Evolutionary conservation across 768 basidiomycete genomes (phyloP).

Genomic region (Tricholoma sp.): DNA sequence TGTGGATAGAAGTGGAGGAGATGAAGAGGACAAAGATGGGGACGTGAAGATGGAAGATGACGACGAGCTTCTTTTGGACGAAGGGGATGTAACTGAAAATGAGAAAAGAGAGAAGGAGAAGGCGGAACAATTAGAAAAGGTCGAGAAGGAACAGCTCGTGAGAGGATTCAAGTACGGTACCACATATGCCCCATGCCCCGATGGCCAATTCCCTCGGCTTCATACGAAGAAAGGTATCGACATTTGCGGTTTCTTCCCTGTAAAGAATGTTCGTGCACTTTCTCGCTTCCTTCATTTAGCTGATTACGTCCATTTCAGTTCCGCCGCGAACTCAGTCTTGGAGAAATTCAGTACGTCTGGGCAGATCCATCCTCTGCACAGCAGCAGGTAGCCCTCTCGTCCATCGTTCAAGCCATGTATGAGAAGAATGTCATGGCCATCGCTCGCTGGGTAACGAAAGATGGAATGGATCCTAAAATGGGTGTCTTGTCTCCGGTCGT

Average conservation of each 20-base stretch:
- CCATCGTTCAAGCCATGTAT: slow-evolving; percentile 80
- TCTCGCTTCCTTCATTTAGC: background rate
- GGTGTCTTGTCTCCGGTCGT: slow-evolving; percentile 65
- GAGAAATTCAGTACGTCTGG: slow-evolving; percentile 85
- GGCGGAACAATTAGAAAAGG: slow-evolving; percentile 39
- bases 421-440: slow-evolving; percentile 67
- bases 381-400: slow-evolving; percentile 82
- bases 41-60: slow-evolving; percentile 39
- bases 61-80: slow-evolving; percentile 20
- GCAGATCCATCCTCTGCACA: slow-evolving; percentile 60
- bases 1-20: slow-evolving; percentile 39
- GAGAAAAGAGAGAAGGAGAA: slow-evolving; percentile 26
- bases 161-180: slow-evolving; percentile 88
- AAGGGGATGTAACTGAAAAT: slow-evolving; percentile 20
- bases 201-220: slow-evolving; percentile 74
- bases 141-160: slow-evolving; percentile 77
- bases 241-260: slow-evolving; percentile 77
- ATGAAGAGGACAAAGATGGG: slow-evolving; percentile 32
- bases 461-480: slow-evolving; percentile 79
- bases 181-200: slow-evolving; percentile 81
- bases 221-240: slow-evolving; percentile 83
- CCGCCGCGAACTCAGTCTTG: slow-evolving; percentile 76
- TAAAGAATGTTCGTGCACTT: slow-evolving; percentile 47
- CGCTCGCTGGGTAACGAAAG: slow-evolving; percentile 73
- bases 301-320: slow-evolving; percentile 42